Conservation (phyloP, 768 basidiomycete genomes). For the Kwoniella bestiolae region DNA sequence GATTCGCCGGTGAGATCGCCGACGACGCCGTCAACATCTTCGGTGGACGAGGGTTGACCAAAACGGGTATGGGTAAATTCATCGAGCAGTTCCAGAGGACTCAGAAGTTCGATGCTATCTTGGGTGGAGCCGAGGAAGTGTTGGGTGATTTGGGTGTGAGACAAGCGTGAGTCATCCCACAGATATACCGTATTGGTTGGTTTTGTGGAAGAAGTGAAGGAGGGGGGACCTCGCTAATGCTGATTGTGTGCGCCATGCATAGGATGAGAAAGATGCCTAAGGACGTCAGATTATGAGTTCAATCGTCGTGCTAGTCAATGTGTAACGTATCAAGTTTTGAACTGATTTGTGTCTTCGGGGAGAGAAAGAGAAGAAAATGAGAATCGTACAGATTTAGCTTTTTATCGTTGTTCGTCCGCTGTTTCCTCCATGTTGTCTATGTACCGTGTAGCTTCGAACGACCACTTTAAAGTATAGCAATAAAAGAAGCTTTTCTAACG, state of each 20-base stretch:
- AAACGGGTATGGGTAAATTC: constrained; percentile 63
- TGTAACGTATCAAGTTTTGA: neutral
- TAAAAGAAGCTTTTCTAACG: no score
- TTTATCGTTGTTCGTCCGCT: neutral
- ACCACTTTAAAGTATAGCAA: no score
- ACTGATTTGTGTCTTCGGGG: no score
- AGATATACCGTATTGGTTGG: no score
- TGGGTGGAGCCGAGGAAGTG: constrained; percentile 53
- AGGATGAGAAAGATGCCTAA: constrained; percentile 55
- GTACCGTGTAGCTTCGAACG: neutral
- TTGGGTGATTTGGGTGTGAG: constrained; percentile 56
- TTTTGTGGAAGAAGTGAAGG: no score
- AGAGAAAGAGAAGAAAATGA: neutral
- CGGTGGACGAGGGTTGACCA: constrained; percentile 82
- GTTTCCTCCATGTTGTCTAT: neutral
- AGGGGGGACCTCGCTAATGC: constrained; percentile 11
- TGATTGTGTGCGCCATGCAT: neutral
- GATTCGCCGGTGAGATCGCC: constrained; percentile 76
- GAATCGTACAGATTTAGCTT: neutral
- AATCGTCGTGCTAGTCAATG: neutral
- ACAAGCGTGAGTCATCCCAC: constrained; percentile 54
- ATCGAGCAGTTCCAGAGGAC: constrained; percentile 56
- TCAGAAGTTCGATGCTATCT: constrained; percentile 57
- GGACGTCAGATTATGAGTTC: constrained; percentile 39
- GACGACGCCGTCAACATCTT: constrained; percentile 79